Conservation (phyloP, 2,329 filamentous ascomycete species). For the Monosporascus sp. region DNA sequence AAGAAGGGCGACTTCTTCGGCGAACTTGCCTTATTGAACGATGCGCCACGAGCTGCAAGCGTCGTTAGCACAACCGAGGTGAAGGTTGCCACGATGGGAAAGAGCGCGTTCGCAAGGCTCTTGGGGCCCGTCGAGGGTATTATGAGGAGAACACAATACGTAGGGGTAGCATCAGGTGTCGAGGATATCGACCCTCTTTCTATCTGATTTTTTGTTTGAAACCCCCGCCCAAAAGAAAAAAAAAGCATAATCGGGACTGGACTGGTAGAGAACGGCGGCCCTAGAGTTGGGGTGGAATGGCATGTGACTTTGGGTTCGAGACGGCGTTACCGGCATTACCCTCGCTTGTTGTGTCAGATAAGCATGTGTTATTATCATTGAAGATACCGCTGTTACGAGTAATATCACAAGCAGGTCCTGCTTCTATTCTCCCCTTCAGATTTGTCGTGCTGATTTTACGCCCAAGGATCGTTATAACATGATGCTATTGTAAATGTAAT, state of each 20-base stretch:
- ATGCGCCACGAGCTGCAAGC: constrained; percentile 86
- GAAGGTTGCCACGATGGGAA: constrained; percentile 87
- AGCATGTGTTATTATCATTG: neutral
- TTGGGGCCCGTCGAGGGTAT: constrained; percentile 91
- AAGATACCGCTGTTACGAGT: neutral
- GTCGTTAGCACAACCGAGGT: constrained; percentile 79
- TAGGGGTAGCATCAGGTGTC: constrained; percentile 54
- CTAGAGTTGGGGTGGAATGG: too few relatives aligned
- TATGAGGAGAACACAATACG: constrained; percentile 73
- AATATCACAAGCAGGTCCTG: too few relatives aligned
- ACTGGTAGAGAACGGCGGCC: neutral
- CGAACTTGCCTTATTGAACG: constrained; percentile 87
- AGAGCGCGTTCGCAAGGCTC: constrained; percentile 90
- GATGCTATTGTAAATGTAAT: too few relatives aligned
- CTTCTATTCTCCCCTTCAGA: too few relatives aligned
- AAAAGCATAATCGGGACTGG: neutral
- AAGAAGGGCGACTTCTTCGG: constrained; percentile 95
- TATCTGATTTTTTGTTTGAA: constrained; percentile 19
- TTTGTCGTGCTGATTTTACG: neutral
- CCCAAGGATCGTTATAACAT: too few relatives aligned
- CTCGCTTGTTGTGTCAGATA: neutral
- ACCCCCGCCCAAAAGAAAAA: neutral
- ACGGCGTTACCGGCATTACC: neutral
- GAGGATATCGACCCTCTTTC: constrained; percentile 65
- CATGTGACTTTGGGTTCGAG: neutral